Evolutionary conservation across 805 yeast species (phyloP).

Genomic region (Starmerella geochares): DNA sequence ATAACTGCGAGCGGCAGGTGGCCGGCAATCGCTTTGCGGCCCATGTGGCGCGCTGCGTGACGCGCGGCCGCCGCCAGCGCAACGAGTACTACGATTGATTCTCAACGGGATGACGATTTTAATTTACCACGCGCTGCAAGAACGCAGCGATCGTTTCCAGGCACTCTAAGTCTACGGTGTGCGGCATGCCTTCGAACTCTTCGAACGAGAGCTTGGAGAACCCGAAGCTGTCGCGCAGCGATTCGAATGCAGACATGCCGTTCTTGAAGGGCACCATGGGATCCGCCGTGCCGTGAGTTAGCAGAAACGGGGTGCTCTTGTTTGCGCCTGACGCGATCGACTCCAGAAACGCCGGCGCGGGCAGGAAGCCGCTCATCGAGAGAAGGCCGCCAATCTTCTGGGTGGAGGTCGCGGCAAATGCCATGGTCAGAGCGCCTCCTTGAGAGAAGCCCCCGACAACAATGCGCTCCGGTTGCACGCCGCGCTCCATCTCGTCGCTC

Average conservation of each 20-base stretch:
- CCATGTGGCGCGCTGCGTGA: constrained; percentile 81
- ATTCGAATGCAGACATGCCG: constrained; percentile 29
- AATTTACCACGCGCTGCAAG: constrained; percentile 31
- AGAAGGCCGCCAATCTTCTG: constrained; percentile 67
- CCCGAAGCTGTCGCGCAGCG: constrained; percentile 36
- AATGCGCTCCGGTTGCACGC: constrained; percentile 41
- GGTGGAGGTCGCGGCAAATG: constrained; percentile 24
- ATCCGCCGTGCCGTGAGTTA: constrained; percentile 80
- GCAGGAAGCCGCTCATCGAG: constrained; percentile 66
- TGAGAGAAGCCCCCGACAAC: constrained; percentile 94
- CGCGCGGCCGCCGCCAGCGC: constrained; percentile 38
- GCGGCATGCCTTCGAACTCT: constrained; percentile 54
- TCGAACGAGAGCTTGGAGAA: constrained; percentile 38
- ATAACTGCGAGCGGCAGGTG: constrained; percentile 71
- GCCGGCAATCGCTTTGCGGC: constrained; percentile 90
- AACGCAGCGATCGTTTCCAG: constrained; percentile 44
- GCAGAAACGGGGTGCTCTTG: constrained; percentile 62
- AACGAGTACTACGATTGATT: constrained; percentile 6
- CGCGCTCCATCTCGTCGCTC: constrained; percentile 29
- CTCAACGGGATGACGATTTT: not conserved
- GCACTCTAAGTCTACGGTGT: constrained; percentile 60
- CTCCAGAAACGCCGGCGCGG: constrained; percentile 24
- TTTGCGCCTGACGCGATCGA: constrained; percentile 34
- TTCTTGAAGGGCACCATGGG: constrained; percentile 44
- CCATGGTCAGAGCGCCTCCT: constrained; percentile 71